Conservation (phyloP, 2,329 filamentous ascomycete species). For the Verticillium dahliae region DNA sequence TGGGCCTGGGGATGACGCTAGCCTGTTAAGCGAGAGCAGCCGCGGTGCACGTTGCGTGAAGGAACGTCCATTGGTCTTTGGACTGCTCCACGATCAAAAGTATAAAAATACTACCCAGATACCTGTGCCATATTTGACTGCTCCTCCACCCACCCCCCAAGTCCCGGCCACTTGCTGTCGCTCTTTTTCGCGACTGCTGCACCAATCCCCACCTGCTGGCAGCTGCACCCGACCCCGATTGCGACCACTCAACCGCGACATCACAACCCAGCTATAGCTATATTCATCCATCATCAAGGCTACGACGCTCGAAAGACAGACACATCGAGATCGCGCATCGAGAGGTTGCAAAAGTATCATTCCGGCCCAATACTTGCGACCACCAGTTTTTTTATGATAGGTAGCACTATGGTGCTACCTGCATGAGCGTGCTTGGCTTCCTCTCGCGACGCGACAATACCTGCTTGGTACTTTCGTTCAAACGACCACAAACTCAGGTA, state of each 20-base stretch:
- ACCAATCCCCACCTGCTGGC: neutral
- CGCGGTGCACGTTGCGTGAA: conserved; percentile 2
- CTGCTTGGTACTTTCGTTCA: neutral
- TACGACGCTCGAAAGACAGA: neutral
- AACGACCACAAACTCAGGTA: neutral
- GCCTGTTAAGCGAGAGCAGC: conserved; percentile 2
- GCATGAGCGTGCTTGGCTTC: neutral
- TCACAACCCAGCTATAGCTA: neutral
- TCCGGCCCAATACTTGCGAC: neutral
- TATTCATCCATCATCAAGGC: neutral
- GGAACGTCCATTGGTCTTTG: conserved; percentile 1
- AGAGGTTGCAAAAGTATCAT: neutral
- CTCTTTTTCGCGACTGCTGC: conserved; percentile 3
- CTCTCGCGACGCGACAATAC: neutral
- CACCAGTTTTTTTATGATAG: neutral
- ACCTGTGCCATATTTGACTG: conserved; percentile 4
- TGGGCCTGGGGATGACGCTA: conserved; percentile 2
- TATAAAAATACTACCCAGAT: conserved; percentile 13
- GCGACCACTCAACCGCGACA: neutral
- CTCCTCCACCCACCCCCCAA: conserved; percentile 4
- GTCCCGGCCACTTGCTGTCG: conserved; percentile 7
- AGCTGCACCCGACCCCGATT: neutral
- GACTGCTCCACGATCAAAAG: conserved; percentile 3
- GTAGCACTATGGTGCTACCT: neutral
- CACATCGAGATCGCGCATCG: neutral